phyloP scores from a whole-genome alignment of 2,329 filamentous ascomycete species.

The Colletotrichum ledebouriae region DNA sequence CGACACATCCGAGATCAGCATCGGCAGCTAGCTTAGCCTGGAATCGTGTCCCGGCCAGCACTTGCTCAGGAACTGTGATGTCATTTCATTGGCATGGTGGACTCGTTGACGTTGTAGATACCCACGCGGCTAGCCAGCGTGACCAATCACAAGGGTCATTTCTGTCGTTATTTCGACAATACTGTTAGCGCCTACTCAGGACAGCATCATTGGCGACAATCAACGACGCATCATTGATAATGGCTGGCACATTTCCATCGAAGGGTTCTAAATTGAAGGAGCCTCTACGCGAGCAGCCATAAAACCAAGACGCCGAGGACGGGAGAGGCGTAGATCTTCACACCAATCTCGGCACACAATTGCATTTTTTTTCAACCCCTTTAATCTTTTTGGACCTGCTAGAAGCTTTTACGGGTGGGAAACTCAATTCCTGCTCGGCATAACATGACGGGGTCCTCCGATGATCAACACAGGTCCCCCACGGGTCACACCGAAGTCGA shows the following conservation, averaged over 20 bases:
- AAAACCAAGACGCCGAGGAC: slow-evolving; percentile 24
- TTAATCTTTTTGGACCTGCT: not conserved
- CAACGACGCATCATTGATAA: slow-evolving; percentile 34
- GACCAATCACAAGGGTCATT: not conserved
- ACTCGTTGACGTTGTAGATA: too few relatives aligned
- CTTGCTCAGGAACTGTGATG: not conserved
- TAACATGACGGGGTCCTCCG: not conserved
- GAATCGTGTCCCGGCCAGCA: not conserved
- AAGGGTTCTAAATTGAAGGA: not conserved
- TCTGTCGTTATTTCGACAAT: not conserved
- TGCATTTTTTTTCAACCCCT: slow-evolving; percentile 12
- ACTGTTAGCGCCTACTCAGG: slow-evolving; percentile 14
- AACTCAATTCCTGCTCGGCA: not conserved
- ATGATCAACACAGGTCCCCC: not conserved
- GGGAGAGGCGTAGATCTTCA: not conserved
- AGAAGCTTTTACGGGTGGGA: not conserved
- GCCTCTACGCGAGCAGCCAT: not conserved
- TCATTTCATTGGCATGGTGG: not conserved
- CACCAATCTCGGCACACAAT: not conserved
- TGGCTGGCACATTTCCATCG: too few relatives aligned
- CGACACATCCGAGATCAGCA: not conserved
- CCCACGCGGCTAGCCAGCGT: not conserved
- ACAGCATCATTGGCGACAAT: too few relatives aligned
- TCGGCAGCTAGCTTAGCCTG: not conserved
- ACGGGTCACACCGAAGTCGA: not conserved